Evolutionary conservation across 352 stramenopile species (phyloP).

Genomic region (Globisporangium irregulare): DNA sequence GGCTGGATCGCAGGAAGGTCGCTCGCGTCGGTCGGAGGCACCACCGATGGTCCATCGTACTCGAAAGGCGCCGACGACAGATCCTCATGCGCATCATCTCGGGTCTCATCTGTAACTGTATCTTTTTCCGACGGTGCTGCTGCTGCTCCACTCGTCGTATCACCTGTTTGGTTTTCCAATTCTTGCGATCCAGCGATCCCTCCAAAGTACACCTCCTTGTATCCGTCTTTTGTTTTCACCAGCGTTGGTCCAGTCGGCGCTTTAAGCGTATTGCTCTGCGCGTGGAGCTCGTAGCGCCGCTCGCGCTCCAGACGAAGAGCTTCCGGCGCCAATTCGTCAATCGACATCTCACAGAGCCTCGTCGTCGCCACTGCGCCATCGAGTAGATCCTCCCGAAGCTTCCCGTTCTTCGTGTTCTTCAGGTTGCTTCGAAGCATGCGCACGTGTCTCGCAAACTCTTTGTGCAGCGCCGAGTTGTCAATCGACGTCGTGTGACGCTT

Average conservation of each 20-base stretch:
- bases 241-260: constrained; percentile 26
- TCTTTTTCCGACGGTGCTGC: background rate
- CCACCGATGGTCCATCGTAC: background rate
- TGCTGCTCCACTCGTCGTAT: background rate
- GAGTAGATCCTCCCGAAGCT: constrained; percentile 41
- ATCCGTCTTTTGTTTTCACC: constrained; percentile 54
- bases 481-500: constrained; percentile 26
- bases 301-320: constrained; percentile 45
- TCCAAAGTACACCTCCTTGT: constrained; percentile 42
- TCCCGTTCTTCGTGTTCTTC: constrained; percentile 32
- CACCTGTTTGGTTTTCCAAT: background rate
- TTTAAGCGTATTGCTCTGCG: constrained; percentile 41
- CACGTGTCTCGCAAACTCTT: constrained; percentile 43
- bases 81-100: background rate
- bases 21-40: background rate
- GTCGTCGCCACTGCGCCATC: constrained; percentile 19
- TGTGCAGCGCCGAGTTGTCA: constrained; percentile 32
- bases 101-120: background rate
- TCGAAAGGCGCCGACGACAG: constrained; percentile 4
- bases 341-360: constrained; percentile 42
- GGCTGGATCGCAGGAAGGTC: constrained; percentile 1
- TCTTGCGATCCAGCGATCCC: constrained; percentile 12
- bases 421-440: constrained; percentile 56
- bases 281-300: constrained; percentile 36
- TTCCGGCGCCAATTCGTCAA: constrained; percentile 46